phyloP scores from a whole-genome alignment of 768 basidiomycete species.

The Panaeolus cyanescens region DNA sequence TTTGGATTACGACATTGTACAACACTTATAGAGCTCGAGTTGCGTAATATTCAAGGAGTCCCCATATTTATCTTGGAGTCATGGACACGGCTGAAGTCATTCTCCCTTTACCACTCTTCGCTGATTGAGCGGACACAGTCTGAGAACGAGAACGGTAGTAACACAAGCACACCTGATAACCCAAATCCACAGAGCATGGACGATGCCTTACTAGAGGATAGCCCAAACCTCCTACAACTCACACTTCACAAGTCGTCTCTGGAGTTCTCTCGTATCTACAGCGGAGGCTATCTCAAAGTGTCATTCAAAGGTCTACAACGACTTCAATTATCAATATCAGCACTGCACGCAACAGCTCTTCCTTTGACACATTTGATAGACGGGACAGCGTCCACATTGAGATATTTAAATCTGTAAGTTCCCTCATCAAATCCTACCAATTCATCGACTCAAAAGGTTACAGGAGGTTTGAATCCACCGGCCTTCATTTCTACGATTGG shows the following conservation, averaged over 20 bases:
- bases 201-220: too few relatives aligned
- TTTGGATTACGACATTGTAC: not conserved
- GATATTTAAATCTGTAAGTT: not conserved
- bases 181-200: not conserved
- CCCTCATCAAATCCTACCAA: not conserved
- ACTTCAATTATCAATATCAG: not conserved
- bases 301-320: not conserved
- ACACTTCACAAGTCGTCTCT: not conserved
- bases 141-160: not conserved
- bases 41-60: not conserved
- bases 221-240: not conserved
- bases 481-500: not conserved
- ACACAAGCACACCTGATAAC: not conserved
- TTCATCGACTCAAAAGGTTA: not conserved
- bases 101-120: not conserved
- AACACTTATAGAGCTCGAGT: not conserved
- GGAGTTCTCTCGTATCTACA: not conserved
- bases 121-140: not conserved
- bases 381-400: not conserved
- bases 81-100: not conserved
- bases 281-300: not conserved
- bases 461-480: not conserved
- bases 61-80: not conserved
- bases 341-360: not conserved
- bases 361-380: not conserved